Evolutionary conservation across 441 rosid genomes (phyloP).

Genomic region (Populus hybrid): DNA sequence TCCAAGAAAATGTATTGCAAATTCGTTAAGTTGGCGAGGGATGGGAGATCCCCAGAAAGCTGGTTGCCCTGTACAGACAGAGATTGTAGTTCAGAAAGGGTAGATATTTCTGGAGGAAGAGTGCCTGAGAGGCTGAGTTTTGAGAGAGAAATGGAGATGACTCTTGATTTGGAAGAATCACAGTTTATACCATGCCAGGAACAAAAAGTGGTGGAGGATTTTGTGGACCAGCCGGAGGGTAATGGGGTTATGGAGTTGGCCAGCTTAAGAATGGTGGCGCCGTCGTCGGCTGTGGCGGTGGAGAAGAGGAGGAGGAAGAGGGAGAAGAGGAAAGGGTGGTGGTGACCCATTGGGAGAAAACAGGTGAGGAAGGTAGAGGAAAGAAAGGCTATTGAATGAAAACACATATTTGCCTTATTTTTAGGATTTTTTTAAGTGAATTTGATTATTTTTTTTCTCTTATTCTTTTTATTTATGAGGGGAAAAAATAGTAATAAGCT

Average conservation of each 20-base stretch:
- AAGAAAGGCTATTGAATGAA: background rate
- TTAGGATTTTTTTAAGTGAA: background rate
- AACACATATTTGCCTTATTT: background rate
- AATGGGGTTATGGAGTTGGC: background rate
- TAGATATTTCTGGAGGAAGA: conserved; percentile 42
- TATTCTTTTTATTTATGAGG: background rate
- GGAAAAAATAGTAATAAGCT: background rate
- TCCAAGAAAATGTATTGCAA: conserved; percentile 42
- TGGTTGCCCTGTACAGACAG: conserved; percentile 43
- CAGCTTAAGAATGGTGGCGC: background rate
- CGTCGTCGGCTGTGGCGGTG: conserved; percentile 1
- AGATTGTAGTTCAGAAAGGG: conserved; percentile 45
- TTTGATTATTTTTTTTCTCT: background rate
- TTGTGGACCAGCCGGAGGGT: conserved; percentile 26
- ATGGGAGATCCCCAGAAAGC: conserved; percentile 53
- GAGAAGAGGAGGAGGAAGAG: background rate
- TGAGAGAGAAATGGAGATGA: conserved; percentile 42
- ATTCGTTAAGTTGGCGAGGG: conserved; percentile 40
- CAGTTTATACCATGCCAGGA: conserved; percentile 51
- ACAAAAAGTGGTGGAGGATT: conserved; percentile 29
- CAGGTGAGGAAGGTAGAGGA: background rate
- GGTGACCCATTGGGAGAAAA: background rate
- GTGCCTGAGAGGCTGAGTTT: conserved; percentile 40
- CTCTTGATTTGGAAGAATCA: conserved; percentile 29
- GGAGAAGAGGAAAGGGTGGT: background rate